Base-by-base conservation (phyloP, 1,284 basidiomycete genomes). In the Cryptococcus neoformans region DNA sequence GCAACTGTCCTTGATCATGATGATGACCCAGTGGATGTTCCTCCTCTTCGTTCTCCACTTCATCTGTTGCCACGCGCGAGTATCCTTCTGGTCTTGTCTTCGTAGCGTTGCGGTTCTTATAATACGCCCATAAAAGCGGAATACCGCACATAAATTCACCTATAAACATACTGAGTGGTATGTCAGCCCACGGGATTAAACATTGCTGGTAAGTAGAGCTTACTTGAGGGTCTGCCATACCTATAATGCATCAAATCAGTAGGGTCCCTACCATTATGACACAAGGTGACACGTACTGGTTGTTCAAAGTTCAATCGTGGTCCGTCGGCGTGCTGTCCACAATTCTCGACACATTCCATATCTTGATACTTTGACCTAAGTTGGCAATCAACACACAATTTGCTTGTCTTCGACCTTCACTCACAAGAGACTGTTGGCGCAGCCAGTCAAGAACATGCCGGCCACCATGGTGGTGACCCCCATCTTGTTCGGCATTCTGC, bases 341-440 rank as follows among this genome's bases (percentile, higher is more conserved):
- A 95, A 76, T 92, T 88, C 82, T 92, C 91, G 54, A 94, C 92
- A 70, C 92, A 95, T 85, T 93, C 89, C 88, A 91, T 92, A 73
- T 94, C 92, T 59, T 75, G 75, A 53, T 70, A 75, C 55, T 76
- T 75, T 41, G 69, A 65, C 34, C 74, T 73, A 59, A 47, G 37
- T 40, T 4, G 55, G 28, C 6, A 7, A 14, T 55, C 46, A 56
- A 49, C 42, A 34, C 28, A 28, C 28, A 38, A 12, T 28, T 44
- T 12, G 40, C 46, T 48, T 21, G 38, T 47, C 36, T 47, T 28
- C 50, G 21, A 16, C 21, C 16, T 39, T 55, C 28, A 72, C 76
- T 63, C 56, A 76, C 69, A 79, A 54, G 4, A 80, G 63, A 49
- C 67, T 70, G 55, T 79, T 79, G 14, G 77, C 75, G 49, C 74